Conservation (phyloP, 768 basidiomycete species). For the Trametes villosa region DNA sequence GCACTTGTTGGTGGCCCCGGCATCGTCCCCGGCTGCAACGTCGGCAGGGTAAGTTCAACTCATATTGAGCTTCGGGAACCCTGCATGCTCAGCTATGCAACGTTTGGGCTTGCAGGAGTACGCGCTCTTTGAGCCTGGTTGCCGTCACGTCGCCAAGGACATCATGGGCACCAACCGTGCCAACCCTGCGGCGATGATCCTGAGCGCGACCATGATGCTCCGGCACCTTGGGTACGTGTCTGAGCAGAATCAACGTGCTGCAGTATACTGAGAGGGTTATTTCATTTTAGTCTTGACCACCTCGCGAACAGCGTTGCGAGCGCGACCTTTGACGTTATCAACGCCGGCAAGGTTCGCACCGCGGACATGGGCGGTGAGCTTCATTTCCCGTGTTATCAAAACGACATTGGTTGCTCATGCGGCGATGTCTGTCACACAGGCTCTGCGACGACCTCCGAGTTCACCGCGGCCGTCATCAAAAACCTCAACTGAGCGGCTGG, state of each 20-base stretch:
- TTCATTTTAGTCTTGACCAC: constrained; percentile 71
- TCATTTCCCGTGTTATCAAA: background rate
- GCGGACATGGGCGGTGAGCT: constrained; percentile 92
- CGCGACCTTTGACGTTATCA: constrained; percentile 92
- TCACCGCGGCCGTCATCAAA: constrained; percentile 91
- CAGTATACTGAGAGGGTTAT: constrained; percentile 28
- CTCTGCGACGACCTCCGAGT: constrained; percentile 89
- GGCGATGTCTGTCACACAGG: constrained; percentile 47
- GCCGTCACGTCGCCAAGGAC: constrained; percentile 92
- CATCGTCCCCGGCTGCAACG: constrained; percentile 42
- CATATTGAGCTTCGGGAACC: background rate
- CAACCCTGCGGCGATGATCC: constrained; percentile 97
- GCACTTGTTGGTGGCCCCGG: constrained; percentile 89
- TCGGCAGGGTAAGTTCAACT: constrained; percentile 71
- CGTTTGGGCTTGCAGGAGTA: constrained; percentile 64
- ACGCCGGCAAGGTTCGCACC: constrained; percentile 85
- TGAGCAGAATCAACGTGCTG: background rate
- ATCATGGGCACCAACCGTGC: constrained; percentile 96
- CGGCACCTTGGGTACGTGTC: constrained; percentile 84
- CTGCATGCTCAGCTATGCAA: constrained; percentile 15
- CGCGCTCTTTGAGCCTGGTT: constrained; percentile 98
- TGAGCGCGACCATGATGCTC: constrained; percentile 97
- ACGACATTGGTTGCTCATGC: background rate
- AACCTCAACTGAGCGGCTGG: constrained; percentile 52
- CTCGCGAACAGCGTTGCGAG: constrained; percentile 93